Percentiles rank a stretch among this genome's conserved stretches.
phyloP scores from a whole-genome alignment of 768 basidiomycete genomes.

The Lanmaoa rubissima region DNA sequence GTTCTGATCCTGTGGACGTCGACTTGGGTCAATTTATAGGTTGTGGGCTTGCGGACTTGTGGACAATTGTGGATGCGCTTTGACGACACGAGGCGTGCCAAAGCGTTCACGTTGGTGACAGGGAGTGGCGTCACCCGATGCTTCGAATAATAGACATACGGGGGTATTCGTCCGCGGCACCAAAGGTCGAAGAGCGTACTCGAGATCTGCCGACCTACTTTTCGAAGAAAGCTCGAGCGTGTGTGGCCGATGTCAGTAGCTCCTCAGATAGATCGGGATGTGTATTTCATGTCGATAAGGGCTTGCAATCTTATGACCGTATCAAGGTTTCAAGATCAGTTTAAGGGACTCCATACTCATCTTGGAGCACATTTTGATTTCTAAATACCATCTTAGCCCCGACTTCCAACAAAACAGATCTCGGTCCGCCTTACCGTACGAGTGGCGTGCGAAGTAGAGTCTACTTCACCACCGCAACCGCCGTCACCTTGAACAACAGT shows the following conservation, averaged over 20 bases:
- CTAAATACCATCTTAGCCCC: not conserved
- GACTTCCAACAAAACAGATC: not conserved
- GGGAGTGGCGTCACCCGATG: slow-evolving; percentile 13
- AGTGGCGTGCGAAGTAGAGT: not conserved
- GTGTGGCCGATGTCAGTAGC: not conserved
- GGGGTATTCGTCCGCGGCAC: not conserved
- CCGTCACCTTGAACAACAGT: not conserved
- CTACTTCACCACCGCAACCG: not conserved
- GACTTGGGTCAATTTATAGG: slow-evolving; percentile 18
- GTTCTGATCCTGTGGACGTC: not conserved
- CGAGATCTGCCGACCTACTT: not conserved
- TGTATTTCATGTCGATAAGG: not conserved
- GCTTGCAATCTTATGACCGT: not conserved
- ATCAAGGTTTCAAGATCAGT: not conserved
- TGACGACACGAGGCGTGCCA: slow-evolving; percentile 29
- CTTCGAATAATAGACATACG: slow-evolving; percentile 2
- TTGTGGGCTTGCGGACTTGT: slow-evolving; percentile 16
- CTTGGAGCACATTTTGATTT: not conserved
- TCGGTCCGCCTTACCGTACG: not conserved
- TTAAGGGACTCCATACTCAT: not conserved
- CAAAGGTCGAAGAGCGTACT: not conserved
- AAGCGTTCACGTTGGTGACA: slow-evolving; percentile 4
- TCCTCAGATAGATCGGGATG: not conserved
- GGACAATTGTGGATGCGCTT: slow-evolving; percentile 28
- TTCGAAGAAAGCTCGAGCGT: not conserved